Evolutionary conservation across 192 early-diverging fungal genomes (phyloP), one percentile per base, ranked within the genome.

Genomic region (Cladochytrium replicatum): DNA sequence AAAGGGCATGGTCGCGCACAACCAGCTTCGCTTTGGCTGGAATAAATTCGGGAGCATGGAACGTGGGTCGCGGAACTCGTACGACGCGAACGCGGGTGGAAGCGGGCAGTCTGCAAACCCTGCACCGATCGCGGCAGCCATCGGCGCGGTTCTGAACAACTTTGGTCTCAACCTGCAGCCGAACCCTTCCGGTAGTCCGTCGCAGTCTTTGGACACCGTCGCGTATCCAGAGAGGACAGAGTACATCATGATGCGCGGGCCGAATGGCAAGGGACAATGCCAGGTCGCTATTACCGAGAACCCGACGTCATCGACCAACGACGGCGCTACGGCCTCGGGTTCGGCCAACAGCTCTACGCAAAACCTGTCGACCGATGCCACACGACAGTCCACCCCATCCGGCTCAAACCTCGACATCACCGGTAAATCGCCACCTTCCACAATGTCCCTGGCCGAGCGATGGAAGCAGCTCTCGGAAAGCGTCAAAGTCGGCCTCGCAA

Each of bases 231-330:
- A 82, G 19, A 81, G 86, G 13, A 87, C 82, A 8, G 91, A 93
- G 54, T 93, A 89, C 71, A 81, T 93, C 34, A 89, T 90, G 85
- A 93, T 93, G 91, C 76, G 91, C 26, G 91, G 88, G 5, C 91
- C 91, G 6, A 75, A 82, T 15, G 86, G 85, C 13, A 91, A 85
- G 62, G 89, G 87, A 8, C 86, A 91, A 53, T 89, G 89, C 26
- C 89, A 90, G 69, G 17, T 69, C 55, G 2, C 64, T 41, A 50
- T 52, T 60, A 21, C 66, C 22, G 53, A 34, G 27, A 48, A 41
- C 17, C 42, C 45, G 34, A 24, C 49, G 31, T 29, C 50, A 17
- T 41, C 37, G 6, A 30, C 46, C 32, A 21, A 40, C 27, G 47
- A 23, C 28, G n/a, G 31, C 15, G n/a, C 37, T 27, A 44, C 21